These are phyloP conservation scores for Clonostachys rhizophaga DNA, from an alignment of 2,329 filamentous ascomycete species.

Conservation along the genomic window DNA sequence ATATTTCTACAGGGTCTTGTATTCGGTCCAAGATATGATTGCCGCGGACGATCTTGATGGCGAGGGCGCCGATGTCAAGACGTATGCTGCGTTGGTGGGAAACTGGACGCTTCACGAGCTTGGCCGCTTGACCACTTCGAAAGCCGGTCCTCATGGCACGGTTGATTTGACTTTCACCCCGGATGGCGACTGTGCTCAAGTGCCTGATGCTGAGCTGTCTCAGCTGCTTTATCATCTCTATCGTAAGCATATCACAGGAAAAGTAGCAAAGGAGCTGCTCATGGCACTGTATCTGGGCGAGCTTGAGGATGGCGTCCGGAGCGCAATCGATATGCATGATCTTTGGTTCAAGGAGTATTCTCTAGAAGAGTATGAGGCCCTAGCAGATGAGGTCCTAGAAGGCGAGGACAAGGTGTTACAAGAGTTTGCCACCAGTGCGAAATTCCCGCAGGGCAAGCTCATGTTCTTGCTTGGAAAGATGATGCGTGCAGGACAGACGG, in stretches of 20 bases:
- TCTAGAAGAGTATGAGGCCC: constrained; percentile 36
- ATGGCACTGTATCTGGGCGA: constrained; percentile 45
- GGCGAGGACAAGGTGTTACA: constrained; percentile 40
- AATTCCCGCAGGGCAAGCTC: constrained; percentile 52
- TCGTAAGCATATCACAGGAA: constrained; percentile 44
- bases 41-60: constrained; percentile 9
- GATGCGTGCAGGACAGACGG: constrained; percentile 47
- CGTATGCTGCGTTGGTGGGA: constrained; percentile 41
- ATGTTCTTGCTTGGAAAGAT: constrained; percentile 58
- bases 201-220: constrained; percentile 41
- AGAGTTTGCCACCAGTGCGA: constrained; percentile 36
- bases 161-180: constrained; percentile 31
- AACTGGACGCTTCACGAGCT: constrained; percentile 75
- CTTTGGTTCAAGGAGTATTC: constrained; percentile 52
- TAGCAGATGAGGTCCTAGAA: constrained; percentile 37
- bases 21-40: constrained; percentile 29
- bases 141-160: constrained; percentile 22
- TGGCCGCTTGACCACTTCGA: constrained; percentile 59
- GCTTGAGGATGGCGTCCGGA: constrained; percentile 33
- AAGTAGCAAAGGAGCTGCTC: constrained; percentile 54
- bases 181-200: constrained; percentile 39
- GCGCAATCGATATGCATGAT: constrained; percentile 37
- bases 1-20: constrained; percentile 70
- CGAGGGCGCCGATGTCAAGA: constrained; percentile 10
- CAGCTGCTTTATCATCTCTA: constrained; percentile 46